Conservation (phyloP, 2,329 filamentous ascomycete genomes). For the Penicillium sp. region DNA sequence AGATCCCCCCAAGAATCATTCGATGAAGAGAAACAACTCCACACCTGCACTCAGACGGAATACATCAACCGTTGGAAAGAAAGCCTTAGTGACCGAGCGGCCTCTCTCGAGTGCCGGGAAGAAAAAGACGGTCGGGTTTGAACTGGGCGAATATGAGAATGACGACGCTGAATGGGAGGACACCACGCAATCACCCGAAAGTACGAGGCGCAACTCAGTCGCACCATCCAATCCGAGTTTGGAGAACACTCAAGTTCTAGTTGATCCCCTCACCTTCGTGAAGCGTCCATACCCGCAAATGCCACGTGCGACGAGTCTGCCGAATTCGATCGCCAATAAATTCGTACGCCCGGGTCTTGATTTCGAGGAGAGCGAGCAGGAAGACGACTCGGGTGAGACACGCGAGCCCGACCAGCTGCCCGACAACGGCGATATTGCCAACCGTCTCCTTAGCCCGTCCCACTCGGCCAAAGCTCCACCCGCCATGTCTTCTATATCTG, state of each 20-base stretch:
- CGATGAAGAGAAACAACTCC: constrained; percentile 48
- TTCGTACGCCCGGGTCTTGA: constrained; percentile 28
- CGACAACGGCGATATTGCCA: constrained; percentile 40
- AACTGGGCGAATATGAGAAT: constrained; percentile 44
- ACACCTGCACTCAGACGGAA: constrained; percentile 44
- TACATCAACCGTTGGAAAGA: constrained; percentile 40
- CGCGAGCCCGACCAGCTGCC: constrained; percentile 21
- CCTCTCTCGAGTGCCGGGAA: constrained; percentile 36
- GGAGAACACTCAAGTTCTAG: constrained; percentile 35
- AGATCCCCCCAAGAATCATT: constrained; percentile 32
- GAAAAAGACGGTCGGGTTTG: constrained; percentile 49
- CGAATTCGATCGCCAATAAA: constrained; percentile 36
- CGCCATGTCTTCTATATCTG: constrained; percentile 50
- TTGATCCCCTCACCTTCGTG: constrained; percentile 43
- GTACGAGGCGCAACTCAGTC: constrained; percentile 47
- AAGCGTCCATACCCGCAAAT: constrained; percentile 41
- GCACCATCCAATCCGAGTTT: constrained; percentile 36
- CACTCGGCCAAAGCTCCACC: constrained; percentile 46
- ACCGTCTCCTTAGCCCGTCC: constrained; percentile 39
- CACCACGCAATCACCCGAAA: constrained; percentile 48
- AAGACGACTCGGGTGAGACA: constrained; percentile 14
- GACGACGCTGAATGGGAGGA: constrained; percentile 51
- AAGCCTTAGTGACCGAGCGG: constrained; percentile 36
- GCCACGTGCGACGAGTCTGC: constrained; percentile 39
- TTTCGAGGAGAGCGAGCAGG: constrained; percentile 18